These are phyloP conservation scores for Dioscorea zingiberensis DNA, from an alignment of 106 monocot species.

Conservation along the genomic window DNA sequence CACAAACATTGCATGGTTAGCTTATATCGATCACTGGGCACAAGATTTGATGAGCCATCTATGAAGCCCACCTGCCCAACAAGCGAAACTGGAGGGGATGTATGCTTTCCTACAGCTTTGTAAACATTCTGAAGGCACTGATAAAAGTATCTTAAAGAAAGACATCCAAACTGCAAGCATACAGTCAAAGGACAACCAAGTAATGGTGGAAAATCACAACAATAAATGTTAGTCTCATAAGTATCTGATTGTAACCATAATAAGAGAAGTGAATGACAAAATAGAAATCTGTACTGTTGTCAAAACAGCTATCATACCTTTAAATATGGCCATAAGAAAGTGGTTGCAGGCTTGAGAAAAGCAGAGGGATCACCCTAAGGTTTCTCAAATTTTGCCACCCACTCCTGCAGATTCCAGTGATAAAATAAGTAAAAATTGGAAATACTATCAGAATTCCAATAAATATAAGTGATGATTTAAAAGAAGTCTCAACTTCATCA, in stretches of 20 bases:
- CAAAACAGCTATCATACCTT: conserved; percentile 42
- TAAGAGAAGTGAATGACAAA: neutral
- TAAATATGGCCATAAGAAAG: conserved; percentile 83
- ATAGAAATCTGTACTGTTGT: neutral
- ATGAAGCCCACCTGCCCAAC: conserved; percentile 57
- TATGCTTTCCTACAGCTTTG: conserved; percentile 44
- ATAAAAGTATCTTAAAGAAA: conserved; percentile 84
- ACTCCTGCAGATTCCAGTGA: conserved; percentile 32
- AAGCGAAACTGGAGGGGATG: conserved; percentile 81
- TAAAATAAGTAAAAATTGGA: conserved; percentile 2
- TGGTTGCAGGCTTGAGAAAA: conserved; percentile 82
- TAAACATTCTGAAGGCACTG: conserved; percentile 63
- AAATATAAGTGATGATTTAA: no score
- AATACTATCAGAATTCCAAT: neutral
- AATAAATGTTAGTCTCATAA: no score
- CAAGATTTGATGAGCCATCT: neutral
- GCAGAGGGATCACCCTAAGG: conserved; percentile 92
- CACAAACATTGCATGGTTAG: neutral
- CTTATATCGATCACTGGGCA: neutral
- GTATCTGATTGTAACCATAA: no score
- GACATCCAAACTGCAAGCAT: conserved; percentile 80
- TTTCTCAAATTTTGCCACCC: conserved; percentile 92
- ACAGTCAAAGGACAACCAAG: neutral
- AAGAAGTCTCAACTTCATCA: no score
- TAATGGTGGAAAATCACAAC: no score